Evolutionary conservation across 2,329 filamentous ascomycete species (phyloP).

Genomic region (Fusarium napiforme): DNA sequence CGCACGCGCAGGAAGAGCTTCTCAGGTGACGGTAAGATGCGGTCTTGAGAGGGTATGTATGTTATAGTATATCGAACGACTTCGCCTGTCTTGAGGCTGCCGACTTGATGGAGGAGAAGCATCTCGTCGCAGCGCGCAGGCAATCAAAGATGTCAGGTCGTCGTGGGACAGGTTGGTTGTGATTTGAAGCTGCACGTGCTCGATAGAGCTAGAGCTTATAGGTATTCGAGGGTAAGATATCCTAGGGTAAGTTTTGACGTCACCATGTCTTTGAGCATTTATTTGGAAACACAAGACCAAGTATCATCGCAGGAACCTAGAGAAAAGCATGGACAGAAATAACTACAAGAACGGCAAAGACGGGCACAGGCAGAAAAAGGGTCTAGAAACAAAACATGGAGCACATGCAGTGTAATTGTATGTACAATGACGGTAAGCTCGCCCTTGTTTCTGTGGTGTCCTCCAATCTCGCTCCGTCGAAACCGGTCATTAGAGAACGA

Average conservation of each 20-base stretch:
- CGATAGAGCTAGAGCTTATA: slow-evolving; percentile 5
- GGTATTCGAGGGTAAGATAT: background rate
- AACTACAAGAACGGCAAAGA: background rate
- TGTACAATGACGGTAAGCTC: slow-evolving; percentile 45
- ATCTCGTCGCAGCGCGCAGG: slow-evolving; percentile 59
- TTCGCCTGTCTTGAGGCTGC: slow-evolving; percentile 93
- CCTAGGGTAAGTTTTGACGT: slow-evolving; percentile 39
- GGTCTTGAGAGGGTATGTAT: slow-evolving; percentile 89
- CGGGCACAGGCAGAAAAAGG: slow-evolving; percentile 26
- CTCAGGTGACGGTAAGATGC: slow-evolving; percentile 86
- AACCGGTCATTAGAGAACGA: slow-evolving; percentile 3
- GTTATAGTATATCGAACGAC: slow-evolving; percentile 92
- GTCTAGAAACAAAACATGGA: slow-evolving; percentile 27
- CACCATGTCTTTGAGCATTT: slow-evolving; percentile 38
- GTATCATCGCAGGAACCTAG: background rate
- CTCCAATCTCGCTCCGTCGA: slow-evolving; percentile 35
- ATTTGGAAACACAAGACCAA: slow-evolving; percentile 2
- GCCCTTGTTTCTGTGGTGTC: slow-evolving; percentile 14
- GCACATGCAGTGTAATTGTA: slow-evolving; percentile 13
- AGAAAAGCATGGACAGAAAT: too few relatives aligned
- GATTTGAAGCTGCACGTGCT: slow-evolving; percentile 14
- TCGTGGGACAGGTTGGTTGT: background rate
- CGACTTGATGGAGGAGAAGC: slow-evolving; percentile 91
- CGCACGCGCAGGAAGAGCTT: slow-evolving; percentile 87
- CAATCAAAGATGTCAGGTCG: slow-evolving; percentile 5